phyloP scores from a whole-genome alignment of 257 asterid species.

The Paraleonurus japonicus region DNA sequence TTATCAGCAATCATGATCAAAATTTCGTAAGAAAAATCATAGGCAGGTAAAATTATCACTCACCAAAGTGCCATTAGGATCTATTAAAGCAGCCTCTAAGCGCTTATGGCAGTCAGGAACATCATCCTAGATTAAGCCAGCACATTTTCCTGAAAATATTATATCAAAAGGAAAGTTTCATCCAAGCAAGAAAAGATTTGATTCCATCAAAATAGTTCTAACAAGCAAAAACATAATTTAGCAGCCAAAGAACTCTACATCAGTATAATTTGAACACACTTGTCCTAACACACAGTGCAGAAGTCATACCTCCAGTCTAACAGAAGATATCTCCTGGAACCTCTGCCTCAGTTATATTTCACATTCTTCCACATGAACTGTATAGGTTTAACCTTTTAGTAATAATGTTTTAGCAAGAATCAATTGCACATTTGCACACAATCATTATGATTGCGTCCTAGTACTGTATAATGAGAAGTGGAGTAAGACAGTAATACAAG shows the following conservation, averaged over 20 bases:
- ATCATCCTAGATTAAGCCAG: conserved; percentile 94
- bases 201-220: conserved; percentile 2
- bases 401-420: not conserved
- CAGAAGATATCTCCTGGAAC: not conserved
- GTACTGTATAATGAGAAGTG: not conserved
- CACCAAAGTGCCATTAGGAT: conserved; percentile 75
- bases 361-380: not conserved
- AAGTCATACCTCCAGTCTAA: not conserved
- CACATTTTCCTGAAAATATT: conserved; percentile 68
- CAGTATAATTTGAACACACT: not conserved
- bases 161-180: not conserved
- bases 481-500: not conserved
- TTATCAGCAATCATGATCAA: conserved; percentile 5
- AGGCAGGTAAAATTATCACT: conserved; percentile 8
- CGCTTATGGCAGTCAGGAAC: conserved; percentile 95
- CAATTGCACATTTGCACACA: not conserved
- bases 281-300: not conserved
- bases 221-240: conserved; percentile 5
- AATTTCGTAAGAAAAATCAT: not conserved
- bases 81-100: conserved; percentile 65
- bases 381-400: conserved; percentile 1
- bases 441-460: not conserved
- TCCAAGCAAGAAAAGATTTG: conserved; percentile 10
- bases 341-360: not conserved
- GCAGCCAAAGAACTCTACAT: not conserved